Percentiles rank a stretch among this genome's conserved stretches.
Conservation (phyloP, 2,329 filamentous ascomycete species). For the Pezicula carpinea region DNA sequence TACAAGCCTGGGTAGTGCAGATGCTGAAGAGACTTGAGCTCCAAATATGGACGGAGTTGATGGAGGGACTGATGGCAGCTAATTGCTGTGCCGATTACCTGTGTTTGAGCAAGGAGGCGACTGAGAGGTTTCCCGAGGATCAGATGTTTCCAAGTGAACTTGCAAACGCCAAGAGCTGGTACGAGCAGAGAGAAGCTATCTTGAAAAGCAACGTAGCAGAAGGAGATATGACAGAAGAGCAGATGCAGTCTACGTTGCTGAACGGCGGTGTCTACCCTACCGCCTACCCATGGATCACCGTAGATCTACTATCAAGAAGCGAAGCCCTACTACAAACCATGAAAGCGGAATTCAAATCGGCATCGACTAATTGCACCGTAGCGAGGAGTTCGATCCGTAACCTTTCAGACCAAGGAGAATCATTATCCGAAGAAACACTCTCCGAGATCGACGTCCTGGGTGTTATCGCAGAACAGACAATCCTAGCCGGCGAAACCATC, state of each 20-base stretch:
- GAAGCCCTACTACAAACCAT: constrained; percentile 14
- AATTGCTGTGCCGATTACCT: constrained; percentile 22
- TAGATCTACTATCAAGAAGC: constrained; percentile 17
- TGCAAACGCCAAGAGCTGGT: constrained; percentile 20
- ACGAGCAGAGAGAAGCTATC: constrained; percentile 15
- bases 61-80: constrained; percentile 24
- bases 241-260: constrained; percentile 15
- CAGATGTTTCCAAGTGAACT: constrained; percentile 21
- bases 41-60: constrained; percentile 23
- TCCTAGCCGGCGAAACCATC: constrained; percentile 12
- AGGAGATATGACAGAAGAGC: constrained; percentile 16
- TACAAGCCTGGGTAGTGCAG: constrained; percentile 11
- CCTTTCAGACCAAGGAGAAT: constrained; percentile 3
- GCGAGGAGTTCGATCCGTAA: constrained; percentile 19
- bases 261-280: constrained; percentile 22
- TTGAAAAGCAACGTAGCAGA: constrained; percentile 12
- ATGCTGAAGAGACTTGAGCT: constrained; percentile 21
- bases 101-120: constrained; percentile 18
- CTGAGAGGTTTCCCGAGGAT: constrained; percentile 22
- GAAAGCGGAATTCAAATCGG: constrained; percentile 15
- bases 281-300: constrained; percentile 21
- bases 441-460: constrained; percentile 22
- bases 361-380: constrained; percentile 19
- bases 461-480: constrained; percentile 16
- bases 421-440: constrained; percentile 2